Evolutionary conservation across 2,329 filamentous ascomycete genomes (phyloP), one percentile per base, ranked within the genome.

Genomic region (Curvularia lunata): DNA sequence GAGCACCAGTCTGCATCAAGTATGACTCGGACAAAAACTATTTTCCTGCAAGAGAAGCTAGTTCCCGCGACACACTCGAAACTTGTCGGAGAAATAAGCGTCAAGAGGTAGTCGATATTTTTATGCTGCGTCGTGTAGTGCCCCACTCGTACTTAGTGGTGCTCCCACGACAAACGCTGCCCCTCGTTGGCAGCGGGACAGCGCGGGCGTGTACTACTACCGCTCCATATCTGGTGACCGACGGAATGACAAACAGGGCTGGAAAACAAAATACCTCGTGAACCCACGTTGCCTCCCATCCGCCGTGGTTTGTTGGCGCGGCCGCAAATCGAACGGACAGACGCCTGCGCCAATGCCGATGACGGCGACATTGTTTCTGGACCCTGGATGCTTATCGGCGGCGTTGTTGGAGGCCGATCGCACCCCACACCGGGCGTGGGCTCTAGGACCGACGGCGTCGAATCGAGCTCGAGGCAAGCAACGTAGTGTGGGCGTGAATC

Each of bases 351-450:
- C 56, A 65, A 57, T 62, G 69, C 72, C 70, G 72, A 75, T 73
- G 71, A 71, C 68, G 67, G 69, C 69, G 66, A 70, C 73, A 75
- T 73, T 71, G 48, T 54, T 61, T 45, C 50, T 56, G 58, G 63
- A 66, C 63, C 63, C 64, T 60, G 53, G 50, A 23, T 58, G 61
- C 68, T 72, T 68, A 69, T 72, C 68, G 61, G 56, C 63, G 62
- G 58, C 42, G 42, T 56, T 56, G 59, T 50, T 54, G 12, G 10
- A 58, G 52, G 58, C 46, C 48, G 52, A 54, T 50, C 55, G 65
- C 53, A 67, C 62, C 66, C 69, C 66, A 66, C 70, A 59, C 60
- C 55, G 28, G 54, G 59, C 57, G 56, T 64, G 61, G 59, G 58
- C 58, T 54, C 60, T 46, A 16, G 25, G 54, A 57, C 61, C 59